Evolutionary conservation across 1,284 basidiomycete species (phyloP).

Genomic region (Irpex sp.): DNA sequence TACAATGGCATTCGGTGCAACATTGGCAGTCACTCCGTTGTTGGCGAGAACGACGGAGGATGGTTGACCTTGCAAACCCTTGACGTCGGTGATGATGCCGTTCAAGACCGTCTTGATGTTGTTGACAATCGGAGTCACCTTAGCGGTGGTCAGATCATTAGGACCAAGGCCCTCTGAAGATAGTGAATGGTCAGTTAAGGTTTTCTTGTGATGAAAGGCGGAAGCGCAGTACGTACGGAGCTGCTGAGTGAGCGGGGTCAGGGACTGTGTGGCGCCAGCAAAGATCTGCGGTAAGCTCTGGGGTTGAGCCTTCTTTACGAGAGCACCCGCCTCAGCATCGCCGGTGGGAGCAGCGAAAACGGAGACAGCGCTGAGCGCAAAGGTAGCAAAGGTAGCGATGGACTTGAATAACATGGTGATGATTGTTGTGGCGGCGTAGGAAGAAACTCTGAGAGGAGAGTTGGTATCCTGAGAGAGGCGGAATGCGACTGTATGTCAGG

Average conservation of each 20-base stretch:
- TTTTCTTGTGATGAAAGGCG: background rate
- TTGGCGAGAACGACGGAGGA: conserved; percentile 29
- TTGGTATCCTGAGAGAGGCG: background rate
- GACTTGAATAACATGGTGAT: conserved; percentile 7
- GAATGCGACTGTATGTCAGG: background rate
- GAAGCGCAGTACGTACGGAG: conserved; percentile 26
- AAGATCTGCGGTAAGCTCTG: conserved; percentile 25
- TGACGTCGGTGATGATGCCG: conserved; percentile 27
- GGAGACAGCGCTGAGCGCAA: conserved; percentile 28
- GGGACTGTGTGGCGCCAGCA: conserved; percentile 17
- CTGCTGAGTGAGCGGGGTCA: conserved; percentile 22
- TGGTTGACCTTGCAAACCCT: conserved; percentile 31
- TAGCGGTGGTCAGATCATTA: conserved; percentile 20
- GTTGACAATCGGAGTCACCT: conserved; percentile 24
- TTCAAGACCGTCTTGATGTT: conserved; percentile 30
- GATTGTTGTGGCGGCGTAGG: background rate
- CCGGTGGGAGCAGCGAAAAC: conserved; percentile 18
- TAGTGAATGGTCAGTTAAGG: background rate
- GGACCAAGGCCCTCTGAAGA: background rate
- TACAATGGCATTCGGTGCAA: conserved; percentile 28
- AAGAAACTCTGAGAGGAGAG: background rate
- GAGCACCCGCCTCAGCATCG: conserved; percentile 4
- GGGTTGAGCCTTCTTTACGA: conserved; percentile 13
- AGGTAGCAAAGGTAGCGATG: conserved; percentile 32
- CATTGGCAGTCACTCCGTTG: conserved; percentile 23